Percentiles rank a stretch among this genome's conserved stretches.
Conservation (phyloP, 768 basidiomycete genomes). For the Boletus speciosus region DNA sequence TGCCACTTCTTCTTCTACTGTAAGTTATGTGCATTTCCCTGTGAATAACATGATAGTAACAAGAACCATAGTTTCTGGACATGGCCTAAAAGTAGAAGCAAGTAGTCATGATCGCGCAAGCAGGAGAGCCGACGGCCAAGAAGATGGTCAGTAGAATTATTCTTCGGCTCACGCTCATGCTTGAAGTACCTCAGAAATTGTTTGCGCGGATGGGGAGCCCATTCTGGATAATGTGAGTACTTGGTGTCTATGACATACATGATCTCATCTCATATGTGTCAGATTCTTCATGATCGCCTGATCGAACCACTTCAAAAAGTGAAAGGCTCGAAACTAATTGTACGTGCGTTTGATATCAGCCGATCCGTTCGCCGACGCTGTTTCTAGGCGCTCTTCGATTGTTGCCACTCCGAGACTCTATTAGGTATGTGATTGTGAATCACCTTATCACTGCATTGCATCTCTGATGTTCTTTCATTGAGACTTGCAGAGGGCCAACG, state of each 20-base stretch:
- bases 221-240: conserved; percentile 24
- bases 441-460: not conserved
- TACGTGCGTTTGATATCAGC: not conserved
- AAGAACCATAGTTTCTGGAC: conserved; percentile 16
- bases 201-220: conserved; percentile 14
- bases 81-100: conserved; percentile 21
- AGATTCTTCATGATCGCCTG: conserved; percentile 23
- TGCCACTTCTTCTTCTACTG: conserved; percentile 58
- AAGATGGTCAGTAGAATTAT: conserved; percentile 39
- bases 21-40: conserved; percentile 22
- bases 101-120: conserved; percentile 24
- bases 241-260: not conserved
- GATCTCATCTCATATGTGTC: not conserved
- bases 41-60: not conserved
- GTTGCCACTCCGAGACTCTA: conserved; percentile 28
- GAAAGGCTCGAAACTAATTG: conserved; percentile 21
- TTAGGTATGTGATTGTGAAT: conserved; percentile 15
- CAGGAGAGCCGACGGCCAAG: conserved; percentile 43
- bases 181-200: conserved; percentile 15
- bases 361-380: not conserved
- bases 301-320: conserved; percentile 16
- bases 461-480: not conserved
- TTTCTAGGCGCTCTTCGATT: conserved; percentile 27
- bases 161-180: not conserved
- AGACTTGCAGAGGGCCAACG: conserved; percentile 18